Base-by-base conservation (phyloP, 2,329 filamentous ascomycete species). In the Alternaria triticimaculans region DNA sequence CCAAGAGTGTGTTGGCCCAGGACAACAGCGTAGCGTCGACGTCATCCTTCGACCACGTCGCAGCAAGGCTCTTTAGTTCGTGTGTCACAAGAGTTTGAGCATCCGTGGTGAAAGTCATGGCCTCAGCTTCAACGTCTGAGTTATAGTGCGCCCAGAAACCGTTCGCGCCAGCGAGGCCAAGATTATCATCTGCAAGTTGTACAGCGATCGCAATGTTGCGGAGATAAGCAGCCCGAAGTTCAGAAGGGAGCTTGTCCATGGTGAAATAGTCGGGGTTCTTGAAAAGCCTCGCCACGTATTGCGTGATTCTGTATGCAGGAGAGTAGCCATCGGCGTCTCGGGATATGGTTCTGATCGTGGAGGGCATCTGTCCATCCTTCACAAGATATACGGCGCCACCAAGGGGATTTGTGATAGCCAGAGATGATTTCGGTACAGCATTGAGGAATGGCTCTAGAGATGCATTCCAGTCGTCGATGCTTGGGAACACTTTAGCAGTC, bases 381-480 rank as follows among this genome's bases (percentile, higher is more conserved):
- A 91, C 84, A 4, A 97, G 80, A 67, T 91, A 89, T 6, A 92
- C 87, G 1, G 88, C 88, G 4, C 93, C 93, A 0, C 88, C 89
- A 7, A 97, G 82, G 23, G 85, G 86, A 73, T 89, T 94, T 3
- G 90, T 92, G 5, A 97, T 87, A 0, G 92, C 88, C 4, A 97
- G 80, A 0, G 92, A 89, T 6, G 87, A 83, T 64, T 88, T 87
- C 3, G 89, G 86, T 1, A 81, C 71, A 1, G 80, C 74, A 28
- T 83, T 77, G 6, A 92, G 79, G 60, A 93, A 85, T 2, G 81
- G 81, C 0, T 77, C 73, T 3, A 97, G 79, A 14, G 91, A 87
- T 14, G 83, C 70, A 70, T 86, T 84, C 94, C 94, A 97, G 10
- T 87, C 80, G 3, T 85, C 81, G 0, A 83, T 80, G 68, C 86